A percentile compares a stretch with the other conserved stretches of the same genome.
Conservation (phyloP, 179 eudicot species). For the Gypsophila paniculata region DNA sequence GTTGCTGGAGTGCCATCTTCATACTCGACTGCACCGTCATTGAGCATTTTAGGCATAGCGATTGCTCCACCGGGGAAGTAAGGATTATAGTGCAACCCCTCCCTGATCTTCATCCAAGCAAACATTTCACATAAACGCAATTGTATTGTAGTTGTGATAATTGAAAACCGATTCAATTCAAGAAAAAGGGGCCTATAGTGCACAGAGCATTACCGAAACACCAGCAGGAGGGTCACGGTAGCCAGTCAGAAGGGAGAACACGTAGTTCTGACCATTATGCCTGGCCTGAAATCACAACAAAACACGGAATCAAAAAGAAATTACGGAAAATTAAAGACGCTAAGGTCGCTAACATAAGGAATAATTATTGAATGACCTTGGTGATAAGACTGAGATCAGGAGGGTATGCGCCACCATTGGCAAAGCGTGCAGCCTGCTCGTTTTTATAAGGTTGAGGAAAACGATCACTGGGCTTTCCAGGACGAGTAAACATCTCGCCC, state of each 20-base stretch:
- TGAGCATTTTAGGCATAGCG: conserved; percentile 97
- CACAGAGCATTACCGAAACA: conserved; percentile 37
- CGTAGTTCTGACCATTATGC: conserved; percentile 91
- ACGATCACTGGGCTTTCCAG: conserved; percentile 85
- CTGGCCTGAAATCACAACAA: conserved; percentile 56
- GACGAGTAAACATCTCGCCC: conserved; percentile 91
- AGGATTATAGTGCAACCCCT: conserved; percentile 88
- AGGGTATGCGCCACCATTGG: conserved; percentile 96
- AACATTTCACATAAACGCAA: not conserved
- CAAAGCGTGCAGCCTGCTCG: conserved; percentile 89
- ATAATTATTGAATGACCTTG: conserved; percentile 32
- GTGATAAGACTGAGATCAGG: conserved; percentile 90
- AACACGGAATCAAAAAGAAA: not conserved
- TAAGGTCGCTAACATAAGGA: conserved; percentile 23
- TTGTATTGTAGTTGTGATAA: not conserved
- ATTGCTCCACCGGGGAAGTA: conserved; percentile 96
- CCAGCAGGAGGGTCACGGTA: conserved; percentile 98
- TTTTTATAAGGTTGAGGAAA: conserved; percentile 82
- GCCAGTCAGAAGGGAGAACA: conserved; percentile 76
- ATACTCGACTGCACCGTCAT: conserved; percentile 83
- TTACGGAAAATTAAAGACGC: not conserved
- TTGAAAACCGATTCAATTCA: not conserved
- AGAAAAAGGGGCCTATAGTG: not conserved
- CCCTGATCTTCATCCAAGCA: conserved; percentile 50
- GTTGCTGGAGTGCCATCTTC: conserved; percentile 94